Evolutionary conservation across 1,284 basidiomycete genomes (phyloP).

Genomic region (Melampsora americana): DNA sequence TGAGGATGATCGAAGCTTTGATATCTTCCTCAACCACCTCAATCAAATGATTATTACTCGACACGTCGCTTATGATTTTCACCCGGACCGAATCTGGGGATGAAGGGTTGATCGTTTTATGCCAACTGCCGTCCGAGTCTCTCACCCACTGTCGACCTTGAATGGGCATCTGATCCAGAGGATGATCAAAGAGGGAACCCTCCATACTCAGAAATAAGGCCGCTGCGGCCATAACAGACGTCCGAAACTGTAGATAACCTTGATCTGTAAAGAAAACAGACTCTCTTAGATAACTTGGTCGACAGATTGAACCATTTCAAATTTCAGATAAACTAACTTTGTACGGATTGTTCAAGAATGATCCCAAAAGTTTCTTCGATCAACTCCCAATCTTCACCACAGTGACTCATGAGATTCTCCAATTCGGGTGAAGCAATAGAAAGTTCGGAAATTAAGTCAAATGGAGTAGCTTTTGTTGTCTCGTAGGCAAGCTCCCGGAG

Average conservation of each 20-base stretch:
- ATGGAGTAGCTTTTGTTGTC: background rate
- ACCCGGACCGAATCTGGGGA: too few relatives aligned
- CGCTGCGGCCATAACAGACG: background rate
- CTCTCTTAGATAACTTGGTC: background rate
- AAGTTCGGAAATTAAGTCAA: slow-evolving; percentile 8
- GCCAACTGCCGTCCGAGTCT: too few relatives aligned
- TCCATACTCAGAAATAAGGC: too few relatives aligned
- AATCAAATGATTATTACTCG: too few relatives aligned
- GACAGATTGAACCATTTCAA: background rate
- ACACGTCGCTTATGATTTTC: too few relatives aligned
- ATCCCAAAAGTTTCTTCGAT: slow-evolving; percentile 1
- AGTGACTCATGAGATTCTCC: background rate
- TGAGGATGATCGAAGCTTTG: too few relatives aligned
- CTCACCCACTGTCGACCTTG: too few relatives aligned
- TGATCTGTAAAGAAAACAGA: background rate
- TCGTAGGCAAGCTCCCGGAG: background rate
- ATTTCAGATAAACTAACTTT: background rate
- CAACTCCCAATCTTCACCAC: slow-evolving; percentile 2
- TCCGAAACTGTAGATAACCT: background rate
- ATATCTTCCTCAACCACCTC: too few relatives aligned
- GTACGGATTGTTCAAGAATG: background rate
- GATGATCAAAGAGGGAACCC: too few relatives aligned
- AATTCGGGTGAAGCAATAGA: background rate
- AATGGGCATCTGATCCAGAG: too few relatives aligned
- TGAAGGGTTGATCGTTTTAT: too few relatives aligned